Percentiles rank a stretch among this genome's conserved stretches.
Conservation (phyloP, 306 rosid genomes). For the Cucumis sativus region DNA sequence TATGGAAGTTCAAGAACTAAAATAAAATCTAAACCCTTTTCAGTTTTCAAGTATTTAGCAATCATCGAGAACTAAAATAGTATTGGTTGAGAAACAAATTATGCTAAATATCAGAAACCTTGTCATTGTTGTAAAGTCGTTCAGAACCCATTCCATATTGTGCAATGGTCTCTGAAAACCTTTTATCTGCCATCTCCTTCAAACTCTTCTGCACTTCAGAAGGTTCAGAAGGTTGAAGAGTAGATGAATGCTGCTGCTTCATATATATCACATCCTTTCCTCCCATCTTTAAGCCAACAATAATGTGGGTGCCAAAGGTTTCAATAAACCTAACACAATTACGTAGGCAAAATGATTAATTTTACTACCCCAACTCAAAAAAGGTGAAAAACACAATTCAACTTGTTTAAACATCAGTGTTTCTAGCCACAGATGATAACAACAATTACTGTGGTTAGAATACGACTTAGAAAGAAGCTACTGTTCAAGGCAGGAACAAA, state of each 20-base stretch:
- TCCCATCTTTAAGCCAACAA: slow-evolving; percentile 95
- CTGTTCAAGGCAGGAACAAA: neutral
- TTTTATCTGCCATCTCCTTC: slow-evolving; percentile 85
- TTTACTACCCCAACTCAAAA: neutral
- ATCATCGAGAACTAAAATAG: neutral
- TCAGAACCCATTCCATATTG: slow-evolving; percentile 43
- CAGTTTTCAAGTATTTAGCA: neutral
- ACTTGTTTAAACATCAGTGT: neutral
- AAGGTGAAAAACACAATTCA: neutral
- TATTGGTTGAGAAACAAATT: neutral
- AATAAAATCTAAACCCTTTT: neutral
- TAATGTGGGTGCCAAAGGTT: slow-evolving; percentile 85
- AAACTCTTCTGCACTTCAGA: slow-evolving; percentile 77
- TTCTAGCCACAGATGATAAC: neutral
- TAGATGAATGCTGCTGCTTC: slow-evolving; percentile 91
- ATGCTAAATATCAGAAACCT: slow-evolving; percentile 28
- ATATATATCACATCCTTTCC: slow-evolving; percentile 92
- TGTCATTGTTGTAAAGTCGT: slow-evolving; percentile 47
- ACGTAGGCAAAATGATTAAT: neutral
- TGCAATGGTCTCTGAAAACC: slow-evolving; percentile 57
- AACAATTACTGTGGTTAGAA: neutral
- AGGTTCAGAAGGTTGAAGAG: slow-evolving; percentile 80
- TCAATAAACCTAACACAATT: slow-evolving; percentile 59
- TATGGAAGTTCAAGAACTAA: neutral
- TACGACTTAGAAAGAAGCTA: neutral